phyloP scores from a whole-genome alignment of 805 yeast species.

The Ogataea trehaloabstinens region DNA sequence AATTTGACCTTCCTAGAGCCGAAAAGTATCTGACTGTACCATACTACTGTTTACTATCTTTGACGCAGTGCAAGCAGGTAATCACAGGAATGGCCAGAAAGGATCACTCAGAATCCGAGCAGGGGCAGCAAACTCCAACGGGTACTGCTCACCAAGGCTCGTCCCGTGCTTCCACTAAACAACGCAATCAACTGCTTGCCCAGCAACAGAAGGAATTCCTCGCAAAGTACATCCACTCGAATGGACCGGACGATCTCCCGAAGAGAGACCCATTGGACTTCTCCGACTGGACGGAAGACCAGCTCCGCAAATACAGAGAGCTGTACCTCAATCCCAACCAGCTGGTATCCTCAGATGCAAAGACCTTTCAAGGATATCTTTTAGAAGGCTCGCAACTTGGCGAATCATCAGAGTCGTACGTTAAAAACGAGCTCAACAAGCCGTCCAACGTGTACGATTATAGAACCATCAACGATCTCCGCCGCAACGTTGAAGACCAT shows the following conservation, averaged over 20 bases:
- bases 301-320: conserved; percentile 68
- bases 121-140: neutral
- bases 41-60: no score
- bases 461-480: conserved; percentile 27
- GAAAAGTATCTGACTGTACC: no score
- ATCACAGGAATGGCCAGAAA: conserved; percentile 11
- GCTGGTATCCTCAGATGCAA: conserved; percentile 53
- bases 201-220: conserved; percentile 70
- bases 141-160: neutral
- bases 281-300: conserved; percentile 53
- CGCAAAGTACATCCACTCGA: conserved; percentile 67
- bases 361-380: conserved; percentile 67
- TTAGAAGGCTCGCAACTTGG: conserved; percentile 68
- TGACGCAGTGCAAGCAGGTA: no score
- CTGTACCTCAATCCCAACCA: conserved; percentile 38
- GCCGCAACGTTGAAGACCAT: conserved; percentile 45
- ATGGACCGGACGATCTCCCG: conserved; percentile 62
- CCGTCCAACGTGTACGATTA: conserved; percentile 31
- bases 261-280: conserved; percentile 66
- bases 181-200: conserved; percentile 57
- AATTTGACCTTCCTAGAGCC: no score
- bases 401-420: conserved; percentile 49
- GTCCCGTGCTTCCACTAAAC: conserved; percentile 51
- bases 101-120: conserved; percentile 5
- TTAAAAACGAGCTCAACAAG: conserved; percentile 27